Evolutionary conservation across 306 rosid genomes (phyloP), one percentile per base, ranked within the genome.

Genomic region (Castanea crenata): DNA sequence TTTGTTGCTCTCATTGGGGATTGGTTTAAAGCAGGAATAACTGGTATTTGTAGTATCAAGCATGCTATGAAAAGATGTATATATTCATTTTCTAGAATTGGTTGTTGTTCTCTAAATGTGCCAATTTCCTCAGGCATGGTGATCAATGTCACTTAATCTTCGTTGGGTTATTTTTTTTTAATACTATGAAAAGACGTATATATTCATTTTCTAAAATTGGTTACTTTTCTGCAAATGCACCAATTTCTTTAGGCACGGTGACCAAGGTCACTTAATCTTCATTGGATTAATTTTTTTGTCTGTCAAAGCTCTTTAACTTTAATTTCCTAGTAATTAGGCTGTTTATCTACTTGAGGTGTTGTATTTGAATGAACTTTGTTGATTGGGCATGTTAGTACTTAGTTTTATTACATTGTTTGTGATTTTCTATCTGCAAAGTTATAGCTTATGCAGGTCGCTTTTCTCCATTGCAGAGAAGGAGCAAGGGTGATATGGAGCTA

Each of bases 401-500:
- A 67, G 71, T 65, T 67, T 16, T 77, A 12, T 61, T 82, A 49
- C 34, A 1, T 62, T 68, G 56, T 71, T 74, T 75, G n/a, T 56
- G 5, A 35, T 63, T 68, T 58, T 77, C 80, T 74, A 1, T 61
- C 65, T 54, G 67, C 56, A 34, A 54, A 64, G 15, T 69, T 68
- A 41, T 80, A 51, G 63, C 79, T 79, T 76, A 68, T 63, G 73
- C 76, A 51, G 10, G 35, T 63, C 29, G 32, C 69, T 52, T 83
- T 84, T 75, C 38, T 75, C 84, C 51, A 55, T 71, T 82, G 77
- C 88, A 96, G 99, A 87, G 99, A 96, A 90, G 99, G 99, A 86
- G 98, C 99, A 25, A 88, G 87, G 55, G 99, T 96, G 88, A 86
- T 96, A 79, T 93, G 99, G 99, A 93, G 99, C 82, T 96, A 96